Conservation (phyloP, 2,329 filamentous ascomycete species). For the Aureobasidium sp. region DNA sequence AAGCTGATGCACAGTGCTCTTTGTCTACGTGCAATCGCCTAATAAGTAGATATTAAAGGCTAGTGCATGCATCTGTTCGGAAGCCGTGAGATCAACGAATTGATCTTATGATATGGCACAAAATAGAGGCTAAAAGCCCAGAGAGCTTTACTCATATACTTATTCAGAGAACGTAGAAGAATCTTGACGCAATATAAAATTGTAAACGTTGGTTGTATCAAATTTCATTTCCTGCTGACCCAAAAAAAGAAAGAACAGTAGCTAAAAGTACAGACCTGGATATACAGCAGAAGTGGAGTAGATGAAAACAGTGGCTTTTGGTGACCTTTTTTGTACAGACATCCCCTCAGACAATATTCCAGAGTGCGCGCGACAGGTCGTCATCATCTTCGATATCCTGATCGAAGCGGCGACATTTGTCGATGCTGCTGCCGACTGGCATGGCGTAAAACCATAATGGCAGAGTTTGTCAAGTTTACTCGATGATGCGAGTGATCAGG, state of each 20-base stretch:
- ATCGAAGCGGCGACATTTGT: conserved; percentile 11
- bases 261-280: conserved; percentile 16
- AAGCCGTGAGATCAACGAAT: too few species aligned
- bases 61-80: too few species aligned
- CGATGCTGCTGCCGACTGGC: background rate
- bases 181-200: too few species aligned
- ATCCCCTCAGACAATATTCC: background rate
- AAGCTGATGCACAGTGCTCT: too few species aligned
- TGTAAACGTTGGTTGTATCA: too few species aligned
- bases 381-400: background rate
- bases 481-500: conserved; percentile 34
- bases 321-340: conserved; percentile 15
- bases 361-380: background rate
- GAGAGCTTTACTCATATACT: too few species aligned
- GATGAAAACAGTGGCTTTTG: conserved; percentile 14
- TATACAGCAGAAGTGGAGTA: conserved; percentile 12
- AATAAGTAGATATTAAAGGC: too few species aligned
- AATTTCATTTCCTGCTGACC: conserved; percentile 12
- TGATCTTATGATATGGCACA: too few species aligned
- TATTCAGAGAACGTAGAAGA: too few species aligned
- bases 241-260: conserved; percentile 11
- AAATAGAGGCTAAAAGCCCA: too few species aligned
- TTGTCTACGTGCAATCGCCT: too few species aligned
- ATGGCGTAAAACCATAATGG: background rate
- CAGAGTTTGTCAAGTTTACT: conserved; percentile 23